These are phyloP conservation scores for Teunomyces stri DNA, from an alignment of 805 yeast species.

Conservation along the genomic window DNA sequence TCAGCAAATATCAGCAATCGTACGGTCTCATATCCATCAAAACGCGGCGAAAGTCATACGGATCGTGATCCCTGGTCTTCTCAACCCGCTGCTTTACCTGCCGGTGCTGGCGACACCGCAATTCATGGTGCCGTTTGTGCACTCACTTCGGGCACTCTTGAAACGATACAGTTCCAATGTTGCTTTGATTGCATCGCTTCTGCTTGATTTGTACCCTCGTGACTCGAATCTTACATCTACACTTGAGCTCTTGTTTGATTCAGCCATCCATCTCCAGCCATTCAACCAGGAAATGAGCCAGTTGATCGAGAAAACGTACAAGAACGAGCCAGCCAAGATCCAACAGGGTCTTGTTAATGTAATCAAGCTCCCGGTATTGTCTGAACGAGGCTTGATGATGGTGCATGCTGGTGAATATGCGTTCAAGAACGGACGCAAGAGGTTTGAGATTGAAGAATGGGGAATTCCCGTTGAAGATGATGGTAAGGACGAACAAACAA, in stretches of 20 bases:
- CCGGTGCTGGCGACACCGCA: slow-evolving; percentile 46
- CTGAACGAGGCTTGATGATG: slow-evolving; percentile 80
- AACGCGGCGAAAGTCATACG: slow-evolving; percentile 53
- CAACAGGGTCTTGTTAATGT: slow-evolving; percentile 87
- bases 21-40: slow-evolving; percentile 31
- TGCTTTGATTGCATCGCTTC: slow-evolving; percentile 53
- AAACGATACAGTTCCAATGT: slow-evolving; percentile 46
- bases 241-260: slow-evolving; percentile 59
- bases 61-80: slow-evolving; percentile 68
- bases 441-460: slow-evolving; percentile 89
- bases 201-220: slow-evolving; percentile 66
- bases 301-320: slow-evolving; percentile 65
- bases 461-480: slow-evolving; percentile 94
- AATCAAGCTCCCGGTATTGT: slow-evolving; percentile 64
- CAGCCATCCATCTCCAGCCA: slow-evolving; percentile 74
- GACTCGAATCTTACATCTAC: slow-evolving; percentile 45
- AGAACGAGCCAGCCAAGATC: slow-evolving; percentile 67
- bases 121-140: slow-evolving; percentile 59
- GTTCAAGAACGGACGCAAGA: slow-evolving; percentile 77
- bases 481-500: slow-evolving; percentile 37
- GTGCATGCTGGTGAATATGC: slow-evolving; percentile 74
- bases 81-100: slow-evolving; percentile 74
- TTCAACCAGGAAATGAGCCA: slow-evolving; percentile 71
- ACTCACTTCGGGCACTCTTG: slow-evolving; percentile 53
- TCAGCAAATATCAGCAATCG: slow-evolving; percentile 42